Base-by-base conservation (phyloP, 2,329 filamentous ascomycete species). In the Alternaria infectoria region DNA sequence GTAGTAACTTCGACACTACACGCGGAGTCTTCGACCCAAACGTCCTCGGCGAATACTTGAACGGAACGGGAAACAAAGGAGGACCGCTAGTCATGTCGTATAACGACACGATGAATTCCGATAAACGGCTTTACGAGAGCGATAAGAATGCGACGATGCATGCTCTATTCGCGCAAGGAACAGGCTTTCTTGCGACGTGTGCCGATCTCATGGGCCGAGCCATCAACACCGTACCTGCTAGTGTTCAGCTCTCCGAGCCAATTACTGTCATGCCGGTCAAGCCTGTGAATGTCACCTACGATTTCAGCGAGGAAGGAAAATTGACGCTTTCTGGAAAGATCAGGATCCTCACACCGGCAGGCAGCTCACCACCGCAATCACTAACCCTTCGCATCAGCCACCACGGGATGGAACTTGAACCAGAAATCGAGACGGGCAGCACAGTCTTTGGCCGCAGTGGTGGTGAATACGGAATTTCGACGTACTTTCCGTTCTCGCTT, bases 41-140 rank as follows among this genome's bases (percentile, higher is more conserved):
- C 8, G 66, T 77, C 17, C 66, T 77, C 9, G 58, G 62, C 5
- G 70, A 78, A 52, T 79, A 76, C 46, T 55, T 78, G 10, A 57
- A 67, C 26, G 65, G 72, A 12, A 75, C 65, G 3, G 73, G 72
- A 2, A 65, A 66, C 7, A 67, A 67, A 25, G 71, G 71, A 5
- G 73, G 73, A 6, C 71, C 73, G 5, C 56, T 75, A 3, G 72
- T 75, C 5, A 73, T 55, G 4, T 69, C 65, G 6, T 54, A 59
- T 17, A 74, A 77, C 47, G 64, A 67, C 4, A 69, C 69, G 5
- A 66, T 71, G 23, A 60, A 66, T 5, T 77, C 74, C 13, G 76
- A 79, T 54, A 62, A 72, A 11, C 66, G 71, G 19, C 63, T 79
- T 9, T 78, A 71, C 56, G 60, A 62, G 7, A 66, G 67, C 25